phyloP scores from a whole-genome alignment of 495 filamentous ascomycete species.

The Staphylotrichum longicolle region DNA sequence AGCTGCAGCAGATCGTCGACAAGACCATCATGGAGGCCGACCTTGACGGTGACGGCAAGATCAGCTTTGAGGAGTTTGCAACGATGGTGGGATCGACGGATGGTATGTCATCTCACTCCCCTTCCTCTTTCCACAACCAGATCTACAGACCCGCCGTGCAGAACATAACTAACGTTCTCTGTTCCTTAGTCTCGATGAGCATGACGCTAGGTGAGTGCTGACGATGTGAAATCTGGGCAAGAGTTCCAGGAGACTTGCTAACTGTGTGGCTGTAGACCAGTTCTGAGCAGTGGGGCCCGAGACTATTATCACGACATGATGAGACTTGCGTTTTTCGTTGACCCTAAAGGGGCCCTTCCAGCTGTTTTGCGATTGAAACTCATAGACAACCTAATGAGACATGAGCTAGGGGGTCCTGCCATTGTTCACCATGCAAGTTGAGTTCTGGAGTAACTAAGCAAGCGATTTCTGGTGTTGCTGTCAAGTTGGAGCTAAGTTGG shows the following conservation, averaged over 20 bases:
- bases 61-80: slow-evolving; percentile 98
- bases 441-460: too few species aligned
- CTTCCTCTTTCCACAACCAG: slow-evolving; percentile 54
- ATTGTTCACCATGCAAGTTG: too few species aligned
- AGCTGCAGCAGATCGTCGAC: slow-evolving; percentile 97
- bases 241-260: neutral
- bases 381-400: too few species aligned
- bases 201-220: slow-evolving; percentile 84
- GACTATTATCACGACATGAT: too few species aligned
- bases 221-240: neutral
- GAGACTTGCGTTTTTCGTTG: too few species aligned
- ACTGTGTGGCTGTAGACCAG: slow-evolving; percentile 4
- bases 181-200: slow-evolving; percentile 71
- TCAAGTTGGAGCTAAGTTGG: too few species aligned
- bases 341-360: too few species aligned
- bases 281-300: neutral
- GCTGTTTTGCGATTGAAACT: too few species aligned
- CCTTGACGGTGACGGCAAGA: slow-evolving; percentile 92
- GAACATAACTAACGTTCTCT: too few species aligned
- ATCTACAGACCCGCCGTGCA: slow-evolving; percentile 56
- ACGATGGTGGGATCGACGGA: slow-evolving; percentile 68
- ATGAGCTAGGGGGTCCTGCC: too few species aligned
- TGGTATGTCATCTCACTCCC: too few species aligned
- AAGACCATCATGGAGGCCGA: slow-evolving; percentile 99
- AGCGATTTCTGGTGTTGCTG: too few species aligned